Percentiles rank a stretch among this genome's conserved stretches.
phyloP scores from a whole-genome alignment of 257 asterid genomes.

The Solanum sitiens region DNA sequence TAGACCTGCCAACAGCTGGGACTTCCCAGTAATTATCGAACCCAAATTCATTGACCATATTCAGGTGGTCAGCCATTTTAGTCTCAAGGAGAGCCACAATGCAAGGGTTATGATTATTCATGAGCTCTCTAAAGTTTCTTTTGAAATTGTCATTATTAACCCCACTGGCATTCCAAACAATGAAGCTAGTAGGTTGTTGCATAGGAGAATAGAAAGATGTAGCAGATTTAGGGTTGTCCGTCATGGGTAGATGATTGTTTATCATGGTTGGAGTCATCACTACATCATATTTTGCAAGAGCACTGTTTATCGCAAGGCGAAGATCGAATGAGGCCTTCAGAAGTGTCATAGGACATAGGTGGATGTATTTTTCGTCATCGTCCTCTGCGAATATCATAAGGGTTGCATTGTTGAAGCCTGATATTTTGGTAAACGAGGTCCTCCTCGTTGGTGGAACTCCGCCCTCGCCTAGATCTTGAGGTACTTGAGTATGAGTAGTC shows the following conservation, averaged over 20 bases:
- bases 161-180: background rate
- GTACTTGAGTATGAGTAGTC: background rate
- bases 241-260: no score
- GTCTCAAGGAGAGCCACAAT: background rate
- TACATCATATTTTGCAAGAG: background rate
- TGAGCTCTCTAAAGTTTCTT: background rate
- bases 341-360: no score
- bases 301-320: background rate
- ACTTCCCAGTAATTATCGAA: no score
- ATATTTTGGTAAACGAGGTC: no score
- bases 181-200: background rate
- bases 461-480: background rate
- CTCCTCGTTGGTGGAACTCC: no score
- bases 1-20: no score
- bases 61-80: background rate
- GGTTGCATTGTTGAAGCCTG: background rate
- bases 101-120: background rate
- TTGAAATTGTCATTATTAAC: no score
- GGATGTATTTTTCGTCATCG: background rate
- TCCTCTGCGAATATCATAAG: background rate
- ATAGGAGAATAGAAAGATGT: background rate
- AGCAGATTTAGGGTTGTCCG: background rate
- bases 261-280: background rate
- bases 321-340: background rate
- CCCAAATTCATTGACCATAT: no score